Evolutionary conservation across 306 rosid species (phyloP), one percentile per base, ranked within the genome.

Genomic region (Quercus rubra): DNA sequence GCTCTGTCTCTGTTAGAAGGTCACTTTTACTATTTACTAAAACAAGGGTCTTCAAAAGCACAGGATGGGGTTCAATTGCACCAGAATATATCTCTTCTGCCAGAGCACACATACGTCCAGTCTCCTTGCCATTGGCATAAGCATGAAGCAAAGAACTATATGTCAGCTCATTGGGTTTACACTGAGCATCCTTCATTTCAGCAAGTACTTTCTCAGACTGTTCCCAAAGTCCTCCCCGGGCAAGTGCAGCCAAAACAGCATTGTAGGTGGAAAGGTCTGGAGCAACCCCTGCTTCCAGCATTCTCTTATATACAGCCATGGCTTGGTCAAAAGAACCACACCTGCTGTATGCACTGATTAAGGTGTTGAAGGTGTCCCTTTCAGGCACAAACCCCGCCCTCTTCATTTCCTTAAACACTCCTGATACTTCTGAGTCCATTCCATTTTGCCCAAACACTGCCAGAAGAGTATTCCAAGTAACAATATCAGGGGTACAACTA

Each of bases 301-400:
- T 91, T 83, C 89, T 88, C 86, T 86, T 90, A 71, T 95, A 95
- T 75, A 92, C 88, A 49, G 73, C 81, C 85, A 92, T 91, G 20
- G 98, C 97, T 83, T 95, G 98, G 74, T 92, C 94, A 21, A 91
- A 90, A 28, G 94, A 86, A 54, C 94, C 96, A 70, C 99, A 95
- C 62, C 96, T 83, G 87, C 96, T 95, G 85, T 92, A 95, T 21
- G 98, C 94, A 86, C 99, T 84, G 55, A 95, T 91, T 6, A 95
- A 81, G 25, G 95, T 92, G 82, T 95, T 92, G 79, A 91, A 92
- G 59, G 99, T 92, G 80, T 92, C 97, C 86, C 97, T 87, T 85
- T 95, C 97, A 0, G 98, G 92, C 51, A 92, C 91, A 90, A 95
- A 95, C 52, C 99, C 99, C 18, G 99, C 96, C 81, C 98, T 91